These are phyloP conservation scores for Pseudopithomyces chartarum DNA, from an alignment of 2,329 filamentous ascomycete genomes.

Conservation along the genomic window DNA sequence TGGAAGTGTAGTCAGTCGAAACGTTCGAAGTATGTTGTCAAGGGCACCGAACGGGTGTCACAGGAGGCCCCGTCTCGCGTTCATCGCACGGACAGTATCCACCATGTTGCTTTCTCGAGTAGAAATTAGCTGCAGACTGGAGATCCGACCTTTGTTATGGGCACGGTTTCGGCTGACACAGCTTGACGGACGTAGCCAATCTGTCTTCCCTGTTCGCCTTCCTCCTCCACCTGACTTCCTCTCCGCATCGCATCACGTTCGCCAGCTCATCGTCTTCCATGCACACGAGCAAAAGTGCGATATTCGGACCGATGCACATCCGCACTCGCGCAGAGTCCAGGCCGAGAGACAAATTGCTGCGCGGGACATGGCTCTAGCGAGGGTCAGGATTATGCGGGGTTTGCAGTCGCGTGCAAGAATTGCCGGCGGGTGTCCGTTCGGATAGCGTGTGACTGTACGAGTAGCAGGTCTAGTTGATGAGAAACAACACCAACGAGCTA, in stretches of 20 bases:
- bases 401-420: conserved; percentile 1
- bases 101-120: not conserved
- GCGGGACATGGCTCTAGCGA: not conserved
- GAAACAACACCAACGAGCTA: not conserved
- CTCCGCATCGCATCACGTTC: not conserved
- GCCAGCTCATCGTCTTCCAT: not conserved
- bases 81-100: not conserved
- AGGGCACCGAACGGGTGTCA: not conserved
- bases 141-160: not conserved
- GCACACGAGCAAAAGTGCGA: not conserved
- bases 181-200: not conserved
- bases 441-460: not conserved
- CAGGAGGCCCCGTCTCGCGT: not conserved
- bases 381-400: not conserved
- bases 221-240: not conserved
- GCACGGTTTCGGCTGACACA: not conserved
- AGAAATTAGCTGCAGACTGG: not conserved
- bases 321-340: conserved; percentile 1
- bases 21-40: not conserved
- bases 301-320: not conserved
- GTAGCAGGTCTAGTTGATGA: not conserved
- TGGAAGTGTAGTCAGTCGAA: not conserved
- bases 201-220: too few relatives aligned
- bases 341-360: not conserved
- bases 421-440: not conserved